A percentile compares a stretch with the other conserved stretches of the same genome.
phyloP scores from a whole-genome alignment of 495 filamentous ascomycete genomes.

The Bombardia bombarda region DNA sequence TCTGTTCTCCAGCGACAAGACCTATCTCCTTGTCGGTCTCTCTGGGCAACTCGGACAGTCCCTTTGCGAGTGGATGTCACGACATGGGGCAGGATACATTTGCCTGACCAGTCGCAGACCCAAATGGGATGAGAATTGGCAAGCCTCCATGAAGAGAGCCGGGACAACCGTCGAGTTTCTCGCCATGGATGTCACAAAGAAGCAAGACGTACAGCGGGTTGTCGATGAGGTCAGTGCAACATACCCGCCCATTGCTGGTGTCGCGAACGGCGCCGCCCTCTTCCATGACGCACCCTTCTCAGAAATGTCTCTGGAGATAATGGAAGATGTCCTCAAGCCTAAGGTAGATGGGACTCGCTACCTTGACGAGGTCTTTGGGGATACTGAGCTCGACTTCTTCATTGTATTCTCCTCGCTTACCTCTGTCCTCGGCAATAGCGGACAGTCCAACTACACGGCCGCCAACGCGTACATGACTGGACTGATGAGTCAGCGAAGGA shows the following conservation, averaged over 20 bases:
- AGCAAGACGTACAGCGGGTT: too few relatives aligned
- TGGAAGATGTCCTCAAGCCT: constrained; percentile 41
- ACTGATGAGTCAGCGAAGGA: constrained; percentile 25
- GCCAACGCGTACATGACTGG: constrained; percentile 41
- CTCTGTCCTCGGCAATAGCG: constrained; percentile 38
- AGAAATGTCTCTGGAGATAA: constrained; percentile 26
- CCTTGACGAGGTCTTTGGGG: constrained; percentile 12
- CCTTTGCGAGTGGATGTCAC: constrained; percentile 38
- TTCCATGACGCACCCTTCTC: constrained; percentile 40
- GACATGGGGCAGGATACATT: constrained; percentile 32
- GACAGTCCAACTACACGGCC: constrained; percentile 50
- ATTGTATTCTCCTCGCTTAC: constrained; percentile 46
- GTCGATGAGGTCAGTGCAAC: too few relatives aligned
- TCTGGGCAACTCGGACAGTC: constrained; percentile 35
- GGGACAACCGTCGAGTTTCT: too few relatives aligned
- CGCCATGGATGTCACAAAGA: too few relatives aligned
- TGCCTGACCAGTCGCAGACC: too few relatives aligned
- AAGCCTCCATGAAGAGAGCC: too few relatives aligned
- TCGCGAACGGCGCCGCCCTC: constrained; percentile 39
- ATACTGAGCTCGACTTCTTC: constrained; percentile 51
- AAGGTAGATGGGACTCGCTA: constrained; percentile 37
- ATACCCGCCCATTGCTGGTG: constrained; percentile 46
- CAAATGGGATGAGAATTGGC: too few relatives aligned
- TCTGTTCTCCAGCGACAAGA: constrained; percentile 12
- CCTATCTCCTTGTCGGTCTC: constrained; percentile 41